Conservation (phyloP, 2,329 filamentous ascomycete genomes). For the Dendryphion nanum region DNA sequence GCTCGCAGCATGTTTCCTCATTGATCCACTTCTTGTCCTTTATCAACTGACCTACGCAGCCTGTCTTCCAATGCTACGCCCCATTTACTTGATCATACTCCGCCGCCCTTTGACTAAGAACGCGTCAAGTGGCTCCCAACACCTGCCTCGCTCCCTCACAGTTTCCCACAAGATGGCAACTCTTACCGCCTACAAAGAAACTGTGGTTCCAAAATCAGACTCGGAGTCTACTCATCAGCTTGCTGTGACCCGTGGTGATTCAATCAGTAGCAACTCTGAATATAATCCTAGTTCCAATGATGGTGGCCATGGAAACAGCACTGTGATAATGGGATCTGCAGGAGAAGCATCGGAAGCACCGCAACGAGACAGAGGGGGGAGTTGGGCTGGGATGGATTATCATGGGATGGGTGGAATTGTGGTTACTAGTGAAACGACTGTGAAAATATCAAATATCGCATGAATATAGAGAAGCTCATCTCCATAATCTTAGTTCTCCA, state of each 20-base stretch:
- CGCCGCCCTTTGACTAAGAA: constrained; percentile 4
- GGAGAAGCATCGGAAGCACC: background rate
- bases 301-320: constrained; percentile 2
- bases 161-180: constrained; percentile 5
- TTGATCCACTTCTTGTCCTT: background rate
- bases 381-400: background rate
- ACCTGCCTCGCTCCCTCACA: background rate
- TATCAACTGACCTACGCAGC: constrained; percentile 6
- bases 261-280: constrained; percentile 3
- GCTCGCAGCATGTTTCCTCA: too few species aligned
- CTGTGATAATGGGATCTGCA: constrained; percentile 2
- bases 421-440: constrained; percentile 11
- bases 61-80: constrained; percentile 16
- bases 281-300: background rate
- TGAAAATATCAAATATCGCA: constrained; percentile 1
- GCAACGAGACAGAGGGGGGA: constrained; percentile 1
- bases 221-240: constrained; percentile 7
- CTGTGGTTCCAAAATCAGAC: background rate
- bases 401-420: constrained; percentile 5
- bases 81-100: constrained; percentile 9
- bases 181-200: constrained; percentile 2
- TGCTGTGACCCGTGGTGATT: constrained; percentile 1
- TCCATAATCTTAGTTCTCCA: too few species aligned
- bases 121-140: constrained; percentile 1
- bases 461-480: too few species aligned